A percentile compares a stretch with the other conserved stretches of the same genome.
These are phyloP conservation scores for Entamoeba histolytica DNA, from an alignment of 208 protist species.

Conservation along the genomic window DNA sequence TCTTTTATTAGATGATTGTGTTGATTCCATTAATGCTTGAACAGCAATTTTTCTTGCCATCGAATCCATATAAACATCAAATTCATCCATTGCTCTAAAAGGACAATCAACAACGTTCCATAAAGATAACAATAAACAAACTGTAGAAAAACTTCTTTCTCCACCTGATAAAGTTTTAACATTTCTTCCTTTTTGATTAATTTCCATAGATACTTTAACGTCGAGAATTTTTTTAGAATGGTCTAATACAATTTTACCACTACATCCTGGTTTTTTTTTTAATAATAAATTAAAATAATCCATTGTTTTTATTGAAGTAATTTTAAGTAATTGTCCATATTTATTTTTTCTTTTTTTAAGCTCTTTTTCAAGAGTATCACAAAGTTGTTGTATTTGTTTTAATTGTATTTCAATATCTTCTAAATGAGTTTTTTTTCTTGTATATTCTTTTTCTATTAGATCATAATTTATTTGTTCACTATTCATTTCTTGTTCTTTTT, in stretches of 20 bases:
- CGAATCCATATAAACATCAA: conserved; percentile 13
- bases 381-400: background rate
- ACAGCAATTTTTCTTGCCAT: background rate
- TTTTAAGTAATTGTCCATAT: background rate
- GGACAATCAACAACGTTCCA: background rate
- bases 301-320: background rate
- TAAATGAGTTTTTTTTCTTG: background rate
- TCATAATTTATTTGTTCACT: background rate
- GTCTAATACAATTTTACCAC: background rate
- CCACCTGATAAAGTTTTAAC: conserved; percentile 1
- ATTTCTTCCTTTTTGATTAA: background rate
- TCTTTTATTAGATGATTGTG: background rate
- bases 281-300: background rate
- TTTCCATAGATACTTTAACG: background rate
- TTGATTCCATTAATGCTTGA: background rate
- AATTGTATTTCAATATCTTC: background rate
- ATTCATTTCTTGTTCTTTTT: background rate
- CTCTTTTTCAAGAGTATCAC: background rate
- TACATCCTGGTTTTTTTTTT: background rate
- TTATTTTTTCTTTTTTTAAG: background rate
- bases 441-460: background rate
- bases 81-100: conserved; percentile 14
- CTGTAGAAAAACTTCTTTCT: conserved; percentile 14
- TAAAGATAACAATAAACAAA: conserved; percentile 1
- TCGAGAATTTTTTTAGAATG: background rate